phyloP scores from a whole-genome alignment of 106 monocot species.

The Dioscorea dumetorum region DNA sequence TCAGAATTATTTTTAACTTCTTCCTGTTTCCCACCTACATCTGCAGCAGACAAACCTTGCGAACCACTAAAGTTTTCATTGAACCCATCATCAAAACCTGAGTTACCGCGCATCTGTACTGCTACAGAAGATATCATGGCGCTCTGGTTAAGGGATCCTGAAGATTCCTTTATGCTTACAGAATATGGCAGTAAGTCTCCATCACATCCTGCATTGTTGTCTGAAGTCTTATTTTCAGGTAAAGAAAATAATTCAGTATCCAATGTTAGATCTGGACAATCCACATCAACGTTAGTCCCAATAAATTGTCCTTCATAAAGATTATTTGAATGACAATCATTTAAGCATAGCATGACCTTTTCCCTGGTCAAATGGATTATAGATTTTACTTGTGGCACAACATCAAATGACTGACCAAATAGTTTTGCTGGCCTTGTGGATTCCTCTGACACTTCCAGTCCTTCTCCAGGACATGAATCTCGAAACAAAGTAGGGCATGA shows the following conservation, averaged over 20 bases:
- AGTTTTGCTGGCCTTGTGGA: not conserved
- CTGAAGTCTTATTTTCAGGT: too few species aligned
- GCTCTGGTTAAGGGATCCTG: too few species aligned
- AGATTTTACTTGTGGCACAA: constrained; percentile 3
- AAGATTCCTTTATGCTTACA: too few species aligned
- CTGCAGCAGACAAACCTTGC: not conserved
- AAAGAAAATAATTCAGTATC: too few species aligned
- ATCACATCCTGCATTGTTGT: too few species aligned
- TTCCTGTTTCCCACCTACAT: not conserved
- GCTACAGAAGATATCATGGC: too few species aligned
- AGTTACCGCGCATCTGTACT: too few species aligned
- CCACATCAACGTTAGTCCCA: too few species aligned
- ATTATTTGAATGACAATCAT: constrained; percentile 4
- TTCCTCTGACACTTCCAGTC: not conserved
- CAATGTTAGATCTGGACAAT: too few species aligned
- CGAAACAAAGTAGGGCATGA: constrained; percentile 6
- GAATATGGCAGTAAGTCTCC: too few species aligned
- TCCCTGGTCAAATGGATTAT: not conserved
- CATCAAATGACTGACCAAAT: constrained; percentile 1
- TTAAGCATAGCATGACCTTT: not conserved
- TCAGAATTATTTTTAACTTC: not conserved
- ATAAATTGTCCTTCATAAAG: not conserved
- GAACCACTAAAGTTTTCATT: not conserved
- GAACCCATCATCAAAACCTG: not conserved
- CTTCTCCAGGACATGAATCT: not conserved